Evolutionary conservation across 2,329 filamentous ascomycete species (phyloP).

Genomic region (Aspergillus sp.): DNA sequence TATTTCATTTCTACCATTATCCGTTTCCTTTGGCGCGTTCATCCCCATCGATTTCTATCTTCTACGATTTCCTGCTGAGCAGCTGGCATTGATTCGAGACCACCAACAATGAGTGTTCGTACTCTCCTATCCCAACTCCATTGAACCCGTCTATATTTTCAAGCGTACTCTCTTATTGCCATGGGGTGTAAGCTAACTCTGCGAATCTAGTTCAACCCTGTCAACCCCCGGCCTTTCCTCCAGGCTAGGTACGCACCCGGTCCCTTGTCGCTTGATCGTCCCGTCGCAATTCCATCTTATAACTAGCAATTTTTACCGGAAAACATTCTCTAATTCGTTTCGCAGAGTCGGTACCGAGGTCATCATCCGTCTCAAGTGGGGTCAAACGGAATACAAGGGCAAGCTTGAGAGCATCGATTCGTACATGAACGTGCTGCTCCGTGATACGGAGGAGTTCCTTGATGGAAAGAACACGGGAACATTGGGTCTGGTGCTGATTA

Average conservation of each 20-base stretch:
- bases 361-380: slow-evolving; percentile 94
- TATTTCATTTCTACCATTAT: background rate
- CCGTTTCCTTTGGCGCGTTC: background rate
- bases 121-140: background rate
- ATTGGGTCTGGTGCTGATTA: slow-evolving; percentile 87
- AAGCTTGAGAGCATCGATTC: slow-evolving; percentile 89
- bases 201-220: slow-evolving; percentile 72
- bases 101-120: slow-evolving; percentile 38
- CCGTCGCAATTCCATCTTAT: background rate
- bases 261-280: background rate
- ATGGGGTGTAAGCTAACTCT: background rate
- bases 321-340: slow-evolving; percentile 15
- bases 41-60: background rate
- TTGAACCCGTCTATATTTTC: slow-evolving; percentile 22
- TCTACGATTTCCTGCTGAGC: slow-evolving; percentile 1
- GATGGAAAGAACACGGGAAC: slow-evolving; percentile 81
- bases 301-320: background rate
- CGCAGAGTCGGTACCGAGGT: slow-evolving; percentile 83
- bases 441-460: slow-evolving; percentile 88
- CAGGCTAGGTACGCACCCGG: slow-evolving; percentile 73
- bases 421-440: slow-evolving; percentile 98
- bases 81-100: slow-evolving; percentile 12
- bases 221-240: slow-evolving; percentile 96
- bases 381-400: slow-evolving; percentile 95
- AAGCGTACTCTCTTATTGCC: too few species aligned